A percentile compares a stretch with the other conserved stretches of the same genome.
Evolutionary conservation across 495 filamentous ascomycete genomes (phyloP).

Genomic region (Aspergillus panamensis): DNA sequence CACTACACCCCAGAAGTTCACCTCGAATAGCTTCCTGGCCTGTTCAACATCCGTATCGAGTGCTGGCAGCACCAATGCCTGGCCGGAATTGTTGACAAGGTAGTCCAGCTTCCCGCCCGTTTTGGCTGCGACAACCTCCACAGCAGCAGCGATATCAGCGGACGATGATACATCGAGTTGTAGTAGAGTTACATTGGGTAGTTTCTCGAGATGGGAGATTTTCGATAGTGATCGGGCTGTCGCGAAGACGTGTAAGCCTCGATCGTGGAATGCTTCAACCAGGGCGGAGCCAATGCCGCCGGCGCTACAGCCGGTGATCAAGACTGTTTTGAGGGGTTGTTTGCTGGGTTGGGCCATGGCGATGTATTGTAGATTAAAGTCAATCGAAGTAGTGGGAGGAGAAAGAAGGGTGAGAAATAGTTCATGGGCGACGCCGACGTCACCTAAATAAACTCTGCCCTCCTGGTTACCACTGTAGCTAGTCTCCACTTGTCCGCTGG

Average conservation of each 20-base stretch:
- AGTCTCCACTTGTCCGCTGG: too few species aligned
- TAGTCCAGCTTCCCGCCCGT: slow-evolving; percentile 58
- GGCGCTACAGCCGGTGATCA: slow-evolving; percentile 49
- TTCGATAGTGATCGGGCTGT: slow-evolving; percentile 34
- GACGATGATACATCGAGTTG: slow-evolving; percentile 23
- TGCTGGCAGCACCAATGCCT: slow-evolving; percentile 47
- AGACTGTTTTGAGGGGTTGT: slow-evolving; percentile 25
- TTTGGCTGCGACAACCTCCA: slow-evolving; percentile 49
- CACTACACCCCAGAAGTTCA: slow-evolving; percentile 60
- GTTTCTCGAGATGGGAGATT: slow-evolving; percentile 27
- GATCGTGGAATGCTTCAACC: slow-evolving; percentile 35
- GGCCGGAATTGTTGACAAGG: slow-evolving; percentile 67
- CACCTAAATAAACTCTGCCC: too few species aligned
- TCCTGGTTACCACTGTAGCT: too few species aligned
- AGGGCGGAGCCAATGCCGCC: slow-evolving; percentile 45
- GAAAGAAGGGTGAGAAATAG: background rate
- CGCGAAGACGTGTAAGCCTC: slow-evolving; percentile 33
- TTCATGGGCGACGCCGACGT: too few species aligned
- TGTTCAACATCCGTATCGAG: slow-evolving; percentile 50
- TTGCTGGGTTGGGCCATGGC: background rate
- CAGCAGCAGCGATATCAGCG: slow-evolving; percentile 16
- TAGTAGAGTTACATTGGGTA: slow-evolving; percentile 15
- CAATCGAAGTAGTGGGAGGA: background rate
- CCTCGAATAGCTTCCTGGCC: slow-evolving; percentile 55
- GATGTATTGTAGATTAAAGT: background rate